Base-by-base conservation (phyloP, 2,329 filamentous ascomycete species). In the Dactylellina haptotyla region DNA sequence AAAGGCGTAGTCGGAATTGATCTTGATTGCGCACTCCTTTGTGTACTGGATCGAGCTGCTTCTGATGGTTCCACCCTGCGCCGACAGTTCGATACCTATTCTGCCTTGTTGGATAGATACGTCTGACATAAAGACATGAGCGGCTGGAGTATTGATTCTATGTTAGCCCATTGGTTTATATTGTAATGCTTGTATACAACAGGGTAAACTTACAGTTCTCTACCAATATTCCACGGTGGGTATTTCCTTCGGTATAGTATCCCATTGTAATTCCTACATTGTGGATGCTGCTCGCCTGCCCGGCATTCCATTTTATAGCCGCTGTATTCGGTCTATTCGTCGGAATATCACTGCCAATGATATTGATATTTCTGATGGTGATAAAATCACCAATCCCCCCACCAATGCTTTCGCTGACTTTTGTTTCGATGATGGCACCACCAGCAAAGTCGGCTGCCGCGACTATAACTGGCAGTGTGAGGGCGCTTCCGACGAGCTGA, bases 71-170 rank as follows among this genome's bases (percentile, higher is more conserved):
- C 61, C 61, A n/a, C 48, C 25, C 28, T 56, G 61, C 28, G n/a
- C 48, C 28, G 61, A 56, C n/a, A 64, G 26, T 9, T 64, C 61
- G 50, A 56, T 16, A 10, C 61, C 61, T n/a, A 64, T 56, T 5
- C 39, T n/a, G 1, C 48, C 61, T 9, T 48, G 37, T 34, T 34
- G 12, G 2, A 51, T 39, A 20, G 48, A 46, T 25, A 48, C n/a
- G 10, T 64, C 61, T 25, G 48, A 32, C 28, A 64, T 48, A 34
- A 51, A 64, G 9, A 56, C 41, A 48, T 64, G 61, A 9, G 37
- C 34, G 10, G 61, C 61, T 64, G 12, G 3, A 26, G 20, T 14
- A 41, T 46, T 9, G 1, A 41, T 4, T 56, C 26, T 10, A 45
- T 26, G 2, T n/a, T 54, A 20, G 4, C 9, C 10, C 4, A 46